Evolutionary conservation across 768 basidiomycete species (phyloP).

Genomic region (Tephrocybe sp.): DNA sequence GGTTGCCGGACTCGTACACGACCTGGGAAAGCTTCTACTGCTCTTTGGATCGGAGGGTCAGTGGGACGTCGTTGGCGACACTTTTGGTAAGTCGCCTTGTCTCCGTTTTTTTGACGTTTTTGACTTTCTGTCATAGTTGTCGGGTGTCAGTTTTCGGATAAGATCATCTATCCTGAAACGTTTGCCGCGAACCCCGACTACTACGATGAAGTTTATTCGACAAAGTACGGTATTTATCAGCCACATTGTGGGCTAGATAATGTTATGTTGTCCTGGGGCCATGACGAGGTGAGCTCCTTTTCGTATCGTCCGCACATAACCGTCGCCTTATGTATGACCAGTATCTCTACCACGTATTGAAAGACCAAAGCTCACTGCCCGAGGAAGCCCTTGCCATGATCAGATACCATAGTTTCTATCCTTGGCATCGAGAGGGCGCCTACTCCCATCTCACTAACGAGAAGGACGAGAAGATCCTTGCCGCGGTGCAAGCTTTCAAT

Average conservation of each 20-base stretch:
- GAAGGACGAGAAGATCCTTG: constrained; percentile 59
- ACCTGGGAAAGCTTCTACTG: constrained; percentile 84
- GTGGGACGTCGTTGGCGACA: constrained; percentile 89
- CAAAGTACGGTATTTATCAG: constrained; percentile 72
- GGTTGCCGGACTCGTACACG: constrained; percentile 81
- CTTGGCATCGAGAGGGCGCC: constrained; percentile 89
- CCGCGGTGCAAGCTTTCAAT: constrained; percentile 84
- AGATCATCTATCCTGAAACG: constrained; percentile 78
- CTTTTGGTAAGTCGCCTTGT: constrained; percentile 31
- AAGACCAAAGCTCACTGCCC: constrained; percentile 79
- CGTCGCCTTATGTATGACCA: constrained; percentile 21
- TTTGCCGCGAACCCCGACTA: constrained; percentile 74
- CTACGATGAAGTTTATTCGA: constrained; percentile 61
- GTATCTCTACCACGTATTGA: constrained; percentile 84
- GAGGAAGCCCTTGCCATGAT: constrained; percentile 87
- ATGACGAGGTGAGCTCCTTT: constrained; percentile 69
- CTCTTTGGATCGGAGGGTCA: constrained; percentile 86
- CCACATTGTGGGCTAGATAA: constrained; percentile 81
- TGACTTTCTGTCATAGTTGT: constrained; percentile 53
- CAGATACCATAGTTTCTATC: constrained; percentile 93
- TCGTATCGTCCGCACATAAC: not conserved
- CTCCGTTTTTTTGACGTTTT: too few species aligned
- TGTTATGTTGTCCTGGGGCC: constrained; percentile 88
- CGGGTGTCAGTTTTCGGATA: constrained; percentile 83
- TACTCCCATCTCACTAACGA: constrained; percentile 79